Percentiles rank a stretch among this genome's conserved stretches.
Evolutionary conservation across 495 filamentous ascomycete species (phyloP).

Genomic region (Annulohypoxylon stygium): DNA sequence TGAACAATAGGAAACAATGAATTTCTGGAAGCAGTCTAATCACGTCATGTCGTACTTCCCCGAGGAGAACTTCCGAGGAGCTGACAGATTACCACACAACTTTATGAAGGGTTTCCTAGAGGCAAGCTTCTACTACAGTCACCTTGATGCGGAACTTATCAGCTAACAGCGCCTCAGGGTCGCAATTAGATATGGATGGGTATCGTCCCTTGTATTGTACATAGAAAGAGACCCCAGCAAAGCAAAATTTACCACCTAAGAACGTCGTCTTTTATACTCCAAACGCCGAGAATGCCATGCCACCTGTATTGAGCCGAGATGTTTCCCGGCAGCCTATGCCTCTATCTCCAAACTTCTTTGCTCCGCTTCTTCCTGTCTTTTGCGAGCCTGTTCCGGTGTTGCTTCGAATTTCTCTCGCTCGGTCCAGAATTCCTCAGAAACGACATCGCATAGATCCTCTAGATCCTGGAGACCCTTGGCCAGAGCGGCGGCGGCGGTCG

Average conservation of each 20-base stretch:
- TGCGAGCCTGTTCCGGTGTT: slow-evolving; percentile 31
- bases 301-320: slow-evolving; percentile 23
- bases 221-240: slow-evolving; percentile 48
- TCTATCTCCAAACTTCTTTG: slow-evolving; percentile 12
- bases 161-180: slow-evolving; percentile 56
- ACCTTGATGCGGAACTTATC: neutral
- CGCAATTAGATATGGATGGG: slow-evolving; percentile 60
- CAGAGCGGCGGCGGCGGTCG: slow-evolving; percentile 83
- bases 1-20: slow-evolving; percentile 85
- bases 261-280: slow-evolving; percentile 47
- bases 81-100: slow-evolving; percentile 82
- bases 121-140: slow-evolving; percentile 59
- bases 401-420: slow-evolving; percentile 74
- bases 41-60: slow-evolving; percentile 98
- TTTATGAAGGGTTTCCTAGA: slow-evolving; percentile 96
- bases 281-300: slow-evolving; percentile 50
- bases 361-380: slow-evolving; percentile 33
- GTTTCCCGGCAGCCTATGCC: neutral
- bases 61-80: slow-evolving; percentile 77
- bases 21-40: slow-evolving; percentile 98
- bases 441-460: slow-evolving; percentile 91
- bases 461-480: slow-evolving; percentile 91
- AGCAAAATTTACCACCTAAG: slow-evolving; percentile 41
- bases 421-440: slow-evolving; percentile 83
- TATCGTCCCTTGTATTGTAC: slow-evolving; percentile 45